Evolutionary conservation across 2,329 filamentous ascomycete genomes (phyloP).

Genomic region (Lachnellula subtilissima): DNA sequence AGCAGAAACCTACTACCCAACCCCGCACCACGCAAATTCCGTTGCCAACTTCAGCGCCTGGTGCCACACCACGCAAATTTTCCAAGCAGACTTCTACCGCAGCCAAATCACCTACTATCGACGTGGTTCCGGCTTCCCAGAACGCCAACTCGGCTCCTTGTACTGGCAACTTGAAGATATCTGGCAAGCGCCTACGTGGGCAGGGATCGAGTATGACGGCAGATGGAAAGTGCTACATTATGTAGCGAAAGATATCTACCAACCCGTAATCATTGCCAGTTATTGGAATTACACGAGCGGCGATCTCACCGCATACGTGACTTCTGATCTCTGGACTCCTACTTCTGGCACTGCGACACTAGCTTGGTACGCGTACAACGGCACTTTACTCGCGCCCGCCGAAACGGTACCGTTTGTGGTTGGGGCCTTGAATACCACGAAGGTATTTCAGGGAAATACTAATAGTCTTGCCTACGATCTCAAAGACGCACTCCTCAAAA

Average conservation of each 20-base stretch:
- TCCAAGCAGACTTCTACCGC: conserved; percentile 59
- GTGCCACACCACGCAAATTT: conserved; percentile 58
- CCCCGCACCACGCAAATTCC: conserved; percentile 47
- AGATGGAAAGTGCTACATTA: conserved; percentile 61
- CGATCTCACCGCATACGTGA: conserved; percentile 49
- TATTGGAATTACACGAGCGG: conserved; percentile 48
- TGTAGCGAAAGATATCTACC: conserved; percentile 51
- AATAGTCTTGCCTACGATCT: conserved; percentile 11
- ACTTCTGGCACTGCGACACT: conserved; percentile 43
- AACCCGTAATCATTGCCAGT: conserved; percentile 54
- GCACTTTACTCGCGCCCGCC: conserved; percentile 33
- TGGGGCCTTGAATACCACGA: conserved; percentile 20
- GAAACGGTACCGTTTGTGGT: conserved; percentile 11
- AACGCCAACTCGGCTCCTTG: conserved; percentile 54
- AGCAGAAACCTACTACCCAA: conserved; percentile 51
- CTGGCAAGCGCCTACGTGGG: conserved; percentile 61
- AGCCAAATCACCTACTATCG: conserved; percentile 58
- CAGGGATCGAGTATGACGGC: conserved; percentile 57
- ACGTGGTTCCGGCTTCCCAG: conserved; percentile 50
- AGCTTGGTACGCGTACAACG: conserved; percentile 48
- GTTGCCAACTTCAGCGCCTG: conserved; percentile 57
- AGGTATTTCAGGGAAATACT: conserved; percentile 13
- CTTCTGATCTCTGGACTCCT: conserved; percentile 51
- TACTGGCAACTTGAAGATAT: conserved; percentile 65
- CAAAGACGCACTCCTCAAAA: conserved; percentile 13